Conservation (phyloP, 2,329 filamentous ascomycete genomes). For the Colletotrichum tropicicola region DNA sequence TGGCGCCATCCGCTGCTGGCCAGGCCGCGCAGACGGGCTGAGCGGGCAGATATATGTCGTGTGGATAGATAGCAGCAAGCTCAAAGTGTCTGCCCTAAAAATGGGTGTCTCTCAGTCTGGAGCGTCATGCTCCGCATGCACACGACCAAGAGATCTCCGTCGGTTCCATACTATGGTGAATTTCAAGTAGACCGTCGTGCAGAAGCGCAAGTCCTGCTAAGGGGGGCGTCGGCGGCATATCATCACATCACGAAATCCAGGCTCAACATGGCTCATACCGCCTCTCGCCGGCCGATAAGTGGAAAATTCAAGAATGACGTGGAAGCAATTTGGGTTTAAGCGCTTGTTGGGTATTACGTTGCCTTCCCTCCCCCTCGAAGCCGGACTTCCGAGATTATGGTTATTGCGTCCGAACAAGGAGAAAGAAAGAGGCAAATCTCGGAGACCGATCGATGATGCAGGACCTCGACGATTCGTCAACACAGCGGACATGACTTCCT, state of each 20-base stretch:
- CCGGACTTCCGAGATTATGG: constrained; percentile 5
- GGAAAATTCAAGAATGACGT: constrained; percentile 1
- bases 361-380: neutral
- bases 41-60: neutral
- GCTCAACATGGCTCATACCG: neutral
- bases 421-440: neutral
- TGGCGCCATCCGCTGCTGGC: neutral
- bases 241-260: neutral
- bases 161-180: neutral
- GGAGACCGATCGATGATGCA: neutral
- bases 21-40: neutral
- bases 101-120: neutral
- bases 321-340: neutral
- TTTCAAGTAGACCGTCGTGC: neutral
- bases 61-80: constrained; percentile 4
- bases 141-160: neutral
- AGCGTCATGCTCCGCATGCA: neutral
- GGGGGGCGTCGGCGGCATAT: neutral
- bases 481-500: neutral
- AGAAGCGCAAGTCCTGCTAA: neutral
- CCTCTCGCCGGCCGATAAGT: neutral
- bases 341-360: neutral
- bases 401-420: neutral
- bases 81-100: neutral
- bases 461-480: neutral